phyloP scores from a whole-genome alignment of 2,329 filamentous ascomycete species.

The Phialophora verrucosa region DNA sequence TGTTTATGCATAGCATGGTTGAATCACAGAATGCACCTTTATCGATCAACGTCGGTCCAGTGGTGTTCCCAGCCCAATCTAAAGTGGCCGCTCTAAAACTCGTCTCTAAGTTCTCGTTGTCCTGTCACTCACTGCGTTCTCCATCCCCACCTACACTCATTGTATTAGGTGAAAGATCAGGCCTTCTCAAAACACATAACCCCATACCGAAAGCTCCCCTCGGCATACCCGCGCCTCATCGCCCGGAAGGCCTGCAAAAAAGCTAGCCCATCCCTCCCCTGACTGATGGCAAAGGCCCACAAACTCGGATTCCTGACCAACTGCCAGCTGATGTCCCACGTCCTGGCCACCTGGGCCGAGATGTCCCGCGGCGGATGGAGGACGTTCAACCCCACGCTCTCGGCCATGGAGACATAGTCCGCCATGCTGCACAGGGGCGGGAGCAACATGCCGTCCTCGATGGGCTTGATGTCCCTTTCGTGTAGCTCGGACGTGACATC shows the following conservation, averaged over 20 bases:
- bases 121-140: neutral
- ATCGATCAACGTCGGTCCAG: neutral
- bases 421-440: slow-evolving; percentile 61
- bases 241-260: slow-evolving; percentile 67
- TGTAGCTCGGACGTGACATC: slow-evolving; percentile 53
- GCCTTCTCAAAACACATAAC: slow-evolving; percentile 61
- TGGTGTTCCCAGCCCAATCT: too few relatives aligned
- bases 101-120: neutral
- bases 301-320: slow-evolving; percentile 65
- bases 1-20: slow-evolving; percentile 1
- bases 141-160: neutral
- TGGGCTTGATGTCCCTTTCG: slow-evolving; percentile 61
- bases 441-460: slow-evolving; percentile 67
- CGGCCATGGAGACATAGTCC: slow-evolving; percentile 60
- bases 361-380: slow-evolving; percentile 57
- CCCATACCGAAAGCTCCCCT: slow-evolving; percentile 64
- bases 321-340: slow-evolving; percentile 69
- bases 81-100: neutral
- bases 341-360: slow-evolving; percentile 63
- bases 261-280: slow-evolving; percentile 65
- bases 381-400: slow-evolving; percentile 55
- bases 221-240: slow-evolving; percentile 65
- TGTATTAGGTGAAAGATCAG: neutral
- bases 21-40: neutral
- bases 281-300: slow-evolving; percentile 66